These are phyloP conservation scores for Platanus orientalis DNA, from an alignment of 164 flowering plant species.

Conservation along the genomic window DNA sequence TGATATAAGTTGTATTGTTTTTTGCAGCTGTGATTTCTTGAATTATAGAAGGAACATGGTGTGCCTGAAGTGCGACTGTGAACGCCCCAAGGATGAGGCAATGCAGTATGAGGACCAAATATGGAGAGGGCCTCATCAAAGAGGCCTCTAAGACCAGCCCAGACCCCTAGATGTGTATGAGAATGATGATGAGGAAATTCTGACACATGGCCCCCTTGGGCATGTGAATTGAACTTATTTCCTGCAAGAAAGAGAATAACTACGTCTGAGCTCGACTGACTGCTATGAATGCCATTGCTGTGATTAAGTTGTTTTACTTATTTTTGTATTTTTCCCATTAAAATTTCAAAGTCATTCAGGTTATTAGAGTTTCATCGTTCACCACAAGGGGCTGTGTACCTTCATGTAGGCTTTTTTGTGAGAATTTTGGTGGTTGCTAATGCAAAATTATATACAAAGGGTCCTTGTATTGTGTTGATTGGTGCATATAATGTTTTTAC, in stretches of 20 bases:
- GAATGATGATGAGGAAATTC: neutral
- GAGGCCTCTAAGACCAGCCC: neutral
- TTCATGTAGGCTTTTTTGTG: too few relatives aligned
- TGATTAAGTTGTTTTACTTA: neutral
- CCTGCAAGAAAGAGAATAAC: neutral
- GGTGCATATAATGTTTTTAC: too few relatives aligned
- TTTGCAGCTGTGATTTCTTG: conserved; percentile 71
- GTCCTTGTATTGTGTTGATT: too few relatives aligned
- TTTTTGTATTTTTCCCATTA: neutral
- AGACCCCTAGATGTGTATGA: neutral
- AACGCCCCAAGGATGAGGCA: conserved; percentile 37
- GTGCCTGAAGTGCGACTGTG: conserved; percentile 61
- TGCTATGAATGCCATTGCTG: neutral
- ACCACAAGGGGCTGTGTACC: neutral
- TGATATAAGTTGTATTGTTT: neutral
- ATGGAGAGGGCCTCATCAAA: conserved; percentile 33
- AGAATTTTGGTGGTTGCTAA: too few relatives aligned
- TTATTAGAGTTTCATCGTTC: neutral
- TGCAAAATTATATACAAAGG: too few relatives aligned
- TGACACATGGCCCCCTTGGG: neutral
- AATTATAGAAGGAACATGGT: conserved; percentile 52
- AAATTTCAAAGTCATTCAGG: neutral
- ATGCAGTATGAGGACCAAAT: conserved; percentile 36
- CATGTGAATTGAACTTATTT: neutral
- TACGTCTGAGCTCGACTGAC: neutral